Evolutionary conservation across 176 grass and related monocot species (phyloP).

Genomic region (Aegilops bicornis): DNA sequence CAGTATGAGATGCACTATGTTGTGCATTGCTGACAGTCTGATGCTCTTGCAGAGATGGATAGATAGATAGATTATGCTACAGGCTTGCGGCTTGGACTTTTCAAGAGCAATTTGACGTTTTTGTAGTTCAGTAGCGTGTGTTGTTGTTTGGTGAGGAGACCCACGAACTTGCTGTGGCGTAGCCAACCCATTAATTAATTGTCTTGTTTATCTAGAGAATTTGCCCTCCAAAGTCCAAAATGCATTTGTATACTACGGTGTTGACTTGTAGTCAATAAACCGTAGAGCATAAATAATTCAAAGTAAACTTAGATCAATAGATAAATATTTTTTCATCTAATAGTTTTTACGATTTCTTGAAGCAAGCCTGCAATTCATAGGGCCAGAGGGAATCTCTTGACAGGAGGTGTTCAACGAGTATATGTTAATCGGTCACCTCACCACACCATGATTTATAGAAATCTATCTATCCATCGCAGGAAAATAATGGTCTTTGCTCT

Average conservation of each 20-base stretch:
- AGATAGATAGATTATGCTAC: not conserved
- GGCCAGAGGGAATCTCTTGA: not conserved
- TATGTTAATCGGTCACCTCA: conserved; percentile 1
- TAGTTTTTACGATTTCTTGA: not conserved
- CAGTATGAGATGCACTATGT: not conserved
- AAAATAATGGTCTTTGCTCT: not conserved
- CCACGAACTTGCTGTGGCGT: conserved; percentile 11
- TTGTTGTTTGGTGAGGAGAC: conserved; percentile 18
- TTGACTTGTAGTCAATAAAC: not conserved
- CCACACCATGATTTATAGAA: not conserved
- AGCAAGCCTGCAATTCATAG: not conserved
- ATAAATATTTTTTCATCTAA: not conserved
- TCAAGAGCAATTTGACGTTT: not conserved
- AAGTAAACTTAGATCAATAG: not conserved
- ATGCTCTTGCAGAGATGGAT: not conserved
- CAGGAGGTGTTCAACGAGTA: not conserved
- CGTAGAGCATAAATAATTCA: not conserved
- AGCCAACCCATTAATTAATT: not conserved
- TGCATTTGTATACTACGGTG: not conserved
- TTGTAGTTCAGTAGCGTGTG: not conserved
- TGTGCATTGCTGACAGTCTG: not conserved
- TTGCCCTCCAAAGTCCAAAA: no score
- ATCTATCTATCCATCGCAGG: not conserved
- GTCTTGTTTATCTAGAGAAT: not conserved
- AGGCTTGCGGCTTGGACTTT: conserved; percentile 12